Conservation (phyloP, 2,329 filamentous ascomycete species). For the Botrytis squamosa region DNA sequence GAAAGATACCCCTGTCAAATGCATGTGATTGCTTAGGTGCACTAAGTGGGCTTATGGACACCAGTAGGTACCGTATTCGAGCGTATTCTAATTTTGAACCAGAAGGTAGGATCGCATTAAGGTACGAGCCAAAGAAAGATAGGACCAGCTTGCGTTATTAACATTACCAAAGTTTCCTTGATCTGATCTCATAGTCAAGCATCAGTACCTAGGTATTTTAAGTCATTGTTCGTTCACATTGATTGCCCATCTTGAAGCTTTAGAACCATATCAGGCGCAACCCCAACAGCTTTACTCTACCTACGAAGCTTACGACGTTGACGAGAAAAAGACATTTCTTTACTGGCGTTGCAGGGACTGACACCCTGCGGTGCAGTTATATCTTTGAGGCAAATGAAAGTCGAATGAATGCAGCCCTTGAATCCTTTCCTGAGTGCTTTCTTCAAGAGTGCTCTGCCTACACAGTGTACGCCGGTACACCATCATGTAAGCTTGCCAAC, state of each 20-base stretch:
- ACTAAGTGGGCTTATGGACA: conserved; percentile 19
- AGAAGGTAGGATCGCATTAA: conserved; percentile 8
- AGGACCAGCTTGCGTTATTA: conserved; percentile 6
- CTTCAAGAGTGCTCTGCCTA: conserved; percentile 90
- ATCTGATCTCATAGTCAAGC: conserved; percentile 5
- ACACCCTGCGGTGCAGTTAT: conserved; percentile 31
- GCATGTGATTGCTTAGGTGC: conserved; percentile 17
- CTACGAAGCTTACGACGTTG: conserved; percentile 10
- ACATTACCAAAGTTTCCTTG: conserved; percentile 5
- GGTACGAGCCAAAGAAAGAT: conserved; percentile 5
- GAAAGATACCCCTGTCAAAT: neutral
- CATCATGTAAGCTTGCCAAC: conserved; percentile 62
- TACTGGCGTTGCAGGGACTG: conserved; percentile 28
- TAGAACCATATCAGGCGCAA: conserved; percentile 1
- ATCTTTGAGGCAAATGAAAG: conserved; percentile 36
- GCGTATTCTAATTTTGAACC: conserved; percentile 14
- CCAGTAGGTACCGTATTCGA: conserved; percentile 9
- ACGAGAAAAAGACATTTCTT: conserved; percentile 6
- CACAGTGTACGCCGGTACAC: conserved; percentile 87
- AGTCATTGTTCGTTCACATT: conserved; percentile 10
- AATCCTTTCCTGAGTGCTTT: conserved; percentile 98
- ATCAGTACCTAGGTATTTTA: neutral
- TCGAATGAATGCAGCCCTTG: conserved; percentile 89
- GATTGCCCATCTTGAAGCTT: conserved; percentile 8
- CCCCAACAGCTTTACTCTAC: neutral